A percentile compares a stretch with the other conserved stretches of the same genome.
These are phyloP conservation scores for Prunus mira DNA, from an alignment of 306 rosid species.

Conservation along the genomic window DNA sequence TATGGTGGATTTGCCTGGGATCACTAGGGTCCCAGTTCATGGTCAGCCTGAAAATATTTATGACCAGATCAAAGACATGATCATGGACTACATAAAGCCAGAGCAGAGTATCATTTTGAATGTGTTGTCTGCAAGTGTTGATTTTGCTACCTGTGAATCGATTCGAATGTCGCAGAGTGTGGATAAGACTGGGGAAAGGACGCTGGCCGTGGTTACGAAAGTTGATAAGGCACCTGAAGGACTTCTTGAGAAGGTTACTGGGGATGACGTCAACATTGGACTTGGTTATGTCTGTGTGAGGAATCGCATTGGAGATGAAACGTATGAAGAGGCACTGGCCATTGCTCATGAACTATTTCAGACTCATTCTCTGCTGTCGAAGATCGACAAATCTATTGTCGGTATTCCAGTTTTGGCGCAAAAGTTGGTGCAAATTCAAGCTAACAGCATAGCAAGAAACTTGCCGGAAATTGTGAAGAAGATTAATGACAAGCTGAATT, in stretches of 20 bases:
- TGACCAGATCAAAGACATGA: background rate
- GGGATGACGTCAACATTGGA: background rate
- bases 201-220: background rate
- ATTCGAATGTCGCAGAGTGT: background rate
- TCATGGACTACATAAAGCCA: background rate
- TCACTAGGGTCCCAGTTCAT: background rate
- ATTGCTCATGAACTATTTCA: background rate
- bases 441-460: background rate
- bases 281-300: background rate
- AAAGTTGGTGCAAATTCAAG: background rate
- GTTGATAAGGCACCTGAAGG: background rate
- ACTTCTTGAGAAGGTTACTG: background rate
- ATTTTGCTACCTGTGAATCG: background rate
- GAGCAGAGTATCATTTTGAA: background rate
- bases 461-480: background rate
- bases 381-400: background rate
- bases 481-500: background rate
- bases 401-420: background rate
- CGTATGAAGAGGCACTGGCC: background rate
- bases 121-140: background rate
- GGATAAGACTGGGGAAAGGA: background rate
- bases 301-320: background rate
- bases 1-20: background rate
- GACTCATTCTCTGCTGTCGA: background rate
- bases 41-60: background rate